A percentile compares a stretch with the other conserved stretches of the same genome.
phyloP scores from a whole-genome alignment of 2,329 filamentous ascomycete species.

The Tolypocladium tropicale region DNA sequence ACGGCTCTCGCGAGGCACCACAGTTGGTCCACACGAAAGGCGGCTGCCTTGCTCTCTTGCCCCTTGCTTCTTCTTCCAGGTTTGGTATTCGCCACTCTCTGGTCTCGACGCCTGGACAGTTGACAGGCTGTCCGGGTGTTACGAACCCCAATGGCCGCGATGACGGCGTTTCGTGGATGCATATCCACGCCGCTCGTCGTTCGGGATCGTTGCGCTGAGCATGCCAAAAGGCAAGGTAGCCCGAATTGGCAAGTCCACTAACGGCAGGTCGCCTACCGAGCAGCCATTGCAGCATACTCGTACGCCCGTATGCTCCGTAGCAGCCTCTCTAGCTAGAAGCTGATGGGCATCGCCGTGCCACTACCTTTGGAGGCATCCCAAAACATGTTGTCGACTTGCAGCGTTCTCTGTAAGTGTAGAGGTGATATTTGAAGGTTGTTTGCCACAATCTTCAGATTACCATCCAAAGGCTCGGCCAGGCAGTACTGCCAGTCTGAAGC shows the following conservation, averaged over 20 bases:
- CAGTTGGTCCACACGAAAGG: not conserved
- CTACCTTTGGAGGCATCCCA: no score
- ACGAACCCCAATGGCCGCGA: not conserved
- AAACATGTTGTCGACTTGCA: no score
- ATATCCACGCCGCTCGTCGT: not conserved
- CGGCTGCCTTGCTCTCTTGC: not conserved
- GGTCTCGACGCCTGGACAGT: not conserved
- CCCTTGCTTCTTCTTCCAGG: not conserved
- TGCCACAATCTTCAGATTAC: not conserved
- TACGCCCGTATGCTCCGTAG: not conserved
- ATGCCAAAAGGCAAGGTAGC: not conserved
- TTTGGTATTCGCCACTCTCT: not conserved
- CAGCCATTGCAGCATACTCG: not conserved
- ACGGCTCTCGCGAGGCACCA: not conserved
- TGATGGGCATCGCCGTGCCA: no score
- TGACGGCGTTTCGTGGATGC: not conserved
- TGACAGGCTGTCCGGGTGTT: no score
- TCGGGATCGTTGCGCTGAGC: not conserved
- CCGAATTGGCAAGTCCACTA: not conserved
- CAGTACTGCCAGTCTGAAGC: not conserved
- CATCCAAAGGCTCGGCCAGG: not conserved
- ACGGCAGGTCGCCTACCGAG: not conserved
- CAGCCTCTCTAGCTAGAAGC: not conserved
- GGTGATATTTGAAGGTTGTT: not conserved
- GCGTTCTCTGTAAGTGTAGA: no score